Percentiles rank a stretch among this genome's conserved stretches.
These are phyloP conservation scores for Tagetes patula DNA, from an alignment of 129 eudicot genomes.

Conservation along the genomic window DNA sequence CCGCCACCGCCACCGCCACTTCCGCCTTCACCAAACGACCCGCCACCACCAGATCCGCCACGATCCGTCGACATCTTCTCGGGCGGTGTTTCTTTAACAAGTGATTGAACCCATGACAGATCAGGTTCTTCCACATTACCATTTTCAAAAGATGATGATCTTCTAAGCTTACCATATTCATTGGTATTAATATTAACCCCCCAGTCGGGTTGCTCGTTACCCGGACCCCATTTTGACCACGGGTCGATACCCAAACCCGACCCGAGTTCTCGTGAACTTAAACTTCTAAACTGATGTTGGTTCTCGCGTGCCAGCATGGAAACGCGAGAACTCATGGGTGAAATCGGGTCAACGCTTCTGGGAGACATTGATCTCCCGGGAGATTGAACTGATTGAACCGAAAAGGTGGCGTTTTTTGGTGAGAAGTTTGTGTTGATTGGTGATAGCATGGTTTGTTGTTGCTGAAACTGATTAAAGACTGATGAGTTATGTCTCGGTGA, in stretches of 20 bases:
- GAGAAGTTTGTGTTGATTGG: conserved; percentile 74
- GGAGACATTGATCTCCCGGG: conserved; percentile 73
- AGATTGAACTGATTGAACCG: conserved; percentile 51
- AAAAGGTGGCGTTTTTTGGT: conserved; percentile 49
- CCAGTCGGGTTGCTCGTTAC: conserved; percentile 60
- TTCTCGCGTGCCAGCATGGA: conserved; percentile 61
- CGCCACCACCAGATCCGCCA: conserved; percentile 20
- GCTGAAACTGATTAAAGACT: conserved; percentile 73
- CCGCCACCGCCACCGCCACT: conserved; percentile 25
- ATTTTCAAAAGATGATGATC: conserved; percentile 67
- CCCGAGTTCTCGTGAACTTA: conserved; percentile 80
- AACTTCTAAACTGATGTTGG: conserved; percentile 68
- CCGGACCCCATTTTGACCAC: conserved; percentile 57
- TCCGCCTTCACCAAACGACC: conserved; percentile 5
- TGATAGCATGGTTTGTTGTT: conserved; percentile 66
- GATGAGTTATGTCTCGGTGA: conserved; percentile 64
- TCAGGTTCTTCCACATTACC: conserved; percentile 72
- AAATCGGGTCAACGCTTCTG: conserved; percentile 64
- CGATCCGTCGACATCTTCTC: conserved; percentile 33
- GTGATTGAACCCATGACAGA: conserved; percentile 89
- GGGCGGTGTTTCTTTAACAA: conserved; percentile 74
- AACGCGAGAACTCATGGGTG: conserved; percentile 73
- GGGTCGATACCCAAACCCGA: conserved; percentile 44
- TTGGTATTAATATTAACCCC: conserved; percentile 35
- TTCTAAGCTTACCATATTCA: conserved; percentile 48